phyloP scores from a whole-genome alignment of 176 grass and related monocot genomes.

The Raddia guianensis region DNA sequence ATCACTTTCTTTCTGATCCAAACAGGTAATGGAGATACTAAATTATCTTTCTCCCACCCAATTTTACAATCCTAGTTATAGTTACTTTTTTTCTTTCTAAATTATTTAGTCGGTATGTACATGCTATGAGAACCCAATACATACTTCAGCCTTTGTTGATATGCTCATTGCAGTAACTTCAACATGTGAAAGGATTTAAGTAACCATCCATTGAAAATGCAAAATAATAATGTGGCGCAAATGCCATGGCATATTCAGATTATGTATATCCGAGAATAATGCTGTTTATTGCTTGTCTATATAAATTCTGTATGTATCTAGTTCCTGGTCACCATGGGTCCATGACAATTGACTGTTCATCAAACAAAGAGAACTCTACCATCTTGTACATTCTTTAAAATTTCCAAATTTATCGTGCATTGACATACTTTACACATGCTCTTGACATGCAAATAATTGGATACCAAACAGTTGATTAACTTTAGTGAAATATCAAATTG shows the following conservation, averaged over 20 bases:
- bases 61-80: constrained; percentile 22
- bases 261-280: no score
- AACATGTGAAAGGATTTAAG: not conserved
- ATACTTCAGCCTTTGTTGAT: constrained; percentile 19
- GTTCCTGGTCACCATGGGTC: not conserved
- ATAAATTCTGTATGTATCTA: not conserved
- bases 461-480: constrained; percentile 6
- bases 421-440: not conserved
- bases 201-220: not conserved
- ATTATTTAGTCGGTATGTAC: constrained; percentile 21
- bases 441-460: not conserved
- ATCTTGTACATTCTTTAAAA: not conserved
- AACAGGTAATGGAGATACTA: constrained; percentile 63
- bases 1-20: constrained; percentile 80
- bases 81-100: not conserved
- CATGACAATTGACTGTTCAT: not conserved
- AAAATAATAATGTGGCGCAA: no score
- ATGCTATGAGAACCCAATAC: constrained; percentile 5
- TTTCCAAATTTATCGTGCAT: not conserved
- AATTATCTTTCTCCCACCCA: constrained; percentile 12
- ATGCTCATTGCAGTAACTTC: constrained; percentile 4
- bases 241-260: no score
- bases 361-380: not conserved
- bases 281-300: no score
- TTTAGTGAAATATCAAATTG: not conserved